phyloP scores from a whole-genome alignment of 2,329 filamentous ascomycete species.

The Hyphodiscus sp. region DNA sequence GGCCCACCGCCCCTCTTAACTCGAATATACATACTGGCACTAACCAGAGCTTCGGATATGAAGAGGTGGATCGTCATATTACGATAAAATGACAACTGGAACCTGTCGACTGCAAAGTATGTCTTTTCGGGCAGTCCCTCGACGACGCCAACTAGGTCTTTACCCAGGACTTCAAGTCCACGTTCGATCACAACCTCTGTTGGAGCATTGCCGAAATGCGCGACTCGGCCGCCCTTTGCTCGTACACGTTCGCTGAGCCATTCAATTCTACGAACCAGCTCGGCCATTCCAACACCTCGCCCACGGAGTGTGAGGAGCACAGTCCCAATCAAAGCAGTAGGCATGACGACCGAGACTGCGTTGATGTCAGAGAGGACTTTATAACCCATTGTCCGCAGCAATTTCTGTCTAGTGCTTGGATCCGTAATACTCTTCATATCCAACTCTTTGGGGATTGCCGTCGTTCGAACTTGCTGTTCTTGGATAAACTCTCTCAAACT shows the following conservation, averaged over 20 bases:
- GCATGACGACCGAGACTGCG: slow-evolving; percentile 94
- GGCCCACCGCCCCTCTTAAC: slow-evolving; percentile 90
- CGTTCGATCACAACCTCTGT: slow-evolving; percentile 80
- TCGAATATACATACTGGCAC: slow-evolving; percentile 80
- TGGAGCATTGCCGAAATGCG: slow-evolving; percentile 79
- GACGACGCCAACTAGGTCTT: slow-evolving; percentile 76
- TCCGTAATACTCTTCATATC: slow-evolving; percentile 40
- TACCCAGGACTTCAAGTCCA: slow-evolving; percentile 84
- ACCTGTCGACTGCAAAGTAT: slow-evolving; percentile 90
- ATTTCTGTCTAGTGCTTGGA: slow-evolving; percentile 43
- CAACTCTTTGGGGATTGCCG: slow-evolving; percentile 41
- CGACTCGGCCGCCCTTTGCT: slow-evolving; percentile 83
- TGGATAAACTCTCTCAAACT: slow-evolving; percentile 76
- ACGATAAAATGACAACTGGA: slow-evolving; percentile 95
- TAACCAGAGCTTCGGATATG: slow-evolving; percentile 86
- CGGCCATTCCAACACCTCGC: slow-evolving; percentile 80
- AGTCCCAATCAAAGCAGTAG: slow-evolving; percentile 90
- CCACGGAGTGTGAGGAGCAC: slow-evolving; percentile 86
- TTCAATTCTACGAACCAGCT: slow-evolving; percentile 78
- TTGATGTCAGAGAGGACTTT: slow-evolving; percentile 93
- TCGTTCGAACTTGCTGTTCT: slow-evolving; percentile 60
- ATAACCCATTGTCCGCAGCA: slow-evolving; percentile 84
- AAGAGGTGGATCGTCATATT: slow-evolving; percentile 99
- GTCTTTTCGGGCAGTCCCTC: slow-evolving; percentile 81
- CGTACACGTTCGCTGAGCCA: slow-evolving; percentile 81